Conservation (phyloP, 371 early-diverging fungal genomes). For the Chytridiales sp. region DNA sequence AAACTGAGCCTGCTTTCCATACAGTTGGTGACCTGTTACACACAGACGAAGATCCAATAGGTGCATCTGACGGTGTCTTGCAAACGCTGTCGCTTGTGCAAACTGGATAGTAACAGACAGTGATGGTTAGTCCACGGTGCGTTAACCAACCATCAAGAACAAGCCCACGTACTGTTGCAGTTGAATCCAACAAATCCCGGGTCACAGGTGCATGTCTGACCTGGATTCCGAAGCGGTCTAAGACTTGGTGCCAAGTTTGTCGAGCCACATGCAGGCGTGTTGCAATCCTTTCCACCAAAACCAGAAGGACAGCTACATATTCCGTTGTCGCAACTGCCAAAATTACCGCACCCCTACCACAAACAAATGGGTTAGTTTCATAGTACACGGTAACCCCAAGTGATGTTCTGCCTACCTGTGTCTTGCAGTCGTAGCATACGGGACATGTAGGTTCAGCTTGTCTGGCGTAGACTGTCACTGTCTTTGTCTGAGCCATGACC, state of each 20-base stretch:
- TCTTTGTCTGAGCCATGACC: too few species aligned
- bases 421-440: constrained; percentile 25
- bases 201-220: constrained; percentile 64
- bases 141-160: too few species aligned
- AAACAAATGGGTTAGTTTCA: background rate
- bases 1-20: constrained; percentile 29
- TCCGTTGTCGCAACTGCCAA: constrained; percentile 29
- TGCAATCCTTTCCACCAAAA: constrained; percentile 88
- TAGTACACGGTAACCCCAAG: constrained; percentile 4
- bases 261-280: constrained; percentile 54
- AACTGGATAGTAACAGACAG: constrained; percentile 50
- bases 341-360: constrained; percentile 36
- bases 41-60: constrained; percentile 19
- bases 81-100: too few species aligned
- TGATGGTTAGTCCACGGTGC: background rate
- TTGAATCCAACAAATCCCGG: constrained; percentile 91
- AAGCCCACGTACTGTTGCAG: too few species aligned
- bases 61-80: too few species aligned
- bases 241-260: constrained; percentile 2
- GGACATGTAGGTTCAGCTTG: constrained; percentile 22
- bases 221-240: constrained; percentile 56
- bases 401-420: too few species aligned
- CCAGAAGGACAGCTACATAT: constrained; percentile 79
- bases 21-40: constrained; percentile 33
- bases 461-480: too few species aligned